Percentiles rank a stretch among this genome's conserved stretches.
Evolutionary conservation across 78 protist species (phyloP).

Genomic region (Dictyostelium discoideum): DNA sequence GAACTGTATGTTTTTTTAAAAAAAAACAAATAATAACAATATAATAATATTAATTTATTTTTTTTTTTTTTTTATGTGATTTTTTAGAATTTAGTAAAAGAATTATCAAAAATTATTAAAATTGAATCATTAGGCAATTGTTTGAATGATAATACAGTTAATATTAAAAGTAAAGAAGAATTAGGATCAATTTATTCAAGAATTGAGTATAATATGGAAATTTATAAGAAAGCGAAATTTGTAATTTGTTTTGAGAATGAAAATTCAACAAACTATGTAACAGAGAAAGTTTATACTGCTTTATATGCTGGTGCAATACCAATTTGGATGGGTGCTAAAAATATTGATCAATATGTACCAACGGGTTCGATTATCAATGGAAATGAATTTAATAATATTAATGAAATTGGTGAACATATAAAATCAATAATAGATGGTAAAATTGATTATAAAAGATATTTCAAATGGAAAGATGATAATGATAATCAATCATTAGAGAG

Average conservation of each 20-base stretch:
- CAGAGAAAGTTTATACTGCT: slow-evolving; percentile 53
- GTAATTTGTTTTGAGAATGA: slow-evolving; percentile 59
- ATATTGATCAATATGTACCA: slow-evolving; percentile 55
- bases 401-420: not conserved
- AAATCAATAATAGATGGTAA: not conserved
- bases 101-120: not conserved
- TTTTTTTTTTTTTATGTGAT: too few relatives aligned
- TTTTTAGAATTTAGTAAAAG: not conserved
- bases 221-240: slow-evolving; percentile 24
- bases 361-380: slow-evolving; percentile 22
- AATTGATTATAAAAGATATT: not conserved
- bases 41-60: not conserved
- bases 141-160: not conserved
- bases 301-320: slow-evolving; percentile 63
- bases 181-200: not conserved
- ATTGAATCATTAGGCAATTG: slow-evolving; percentile 54
- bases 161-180: not conserved
- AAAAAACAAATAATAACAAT: too few relatives aligned
- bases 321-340: slow-evolving; percentile 46
- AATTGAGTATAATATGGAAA: slow-evolving; percentile 28
- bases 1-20: slow-evolving; percentile 33
- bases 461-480: slow-evolving; percentile 20
- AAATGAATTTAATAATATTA: not conserved
- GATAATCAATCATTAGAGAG: not conserved
- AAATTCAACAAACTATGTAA: slow-evolving; percentile 50